Percentiles rank a stretch among this genome's conserved stretches.
phyloP scores from a whole-genome alignment of 2,329 filamentous ascomycete species.

The Diaporthe citrichinensis region DNA sequence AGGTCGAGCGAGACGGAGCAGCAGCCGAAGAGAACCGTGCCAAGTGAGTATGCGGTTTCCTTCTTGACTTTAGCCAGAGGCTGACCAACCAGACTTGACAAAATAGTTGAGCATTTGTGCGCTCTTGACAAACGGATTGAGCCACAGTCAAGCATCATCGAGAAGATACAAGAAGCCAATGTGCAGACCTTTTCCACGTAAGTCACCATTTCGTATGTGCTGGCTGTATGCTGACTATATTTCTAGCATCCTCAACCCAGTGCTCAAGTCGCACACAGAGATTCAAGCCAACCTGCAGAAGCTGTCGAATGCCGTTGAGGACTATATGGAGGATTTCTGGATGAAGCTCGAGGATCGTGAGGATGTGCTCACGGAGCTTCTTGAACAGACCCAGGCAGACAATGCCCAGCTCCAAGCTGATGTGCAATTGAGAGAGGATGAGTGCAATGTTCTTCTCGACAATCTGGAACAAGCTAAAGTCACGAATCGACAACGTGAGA shows the following conservation, averaged over 20 bases:
- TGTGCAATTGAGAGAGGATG: slow-evolving; percentile 7
- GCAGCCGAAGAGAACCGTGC: slow-evolving; percentile 24
- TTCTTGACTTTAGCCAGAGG: not conserved
- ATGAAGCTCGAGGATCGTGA: slow-evolving; percentile 39
- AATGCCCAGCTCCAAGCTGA: slow-evolving; percentile 16
- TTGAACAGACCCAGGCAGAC: slow-evolving; percentile 19
- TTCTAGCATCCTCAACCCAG: slow-evolving; percentile 28
- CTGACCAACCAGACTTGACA: slow-evolving; percentile 37
- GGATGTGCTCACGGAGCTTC: slow-evolving; percentile 30
- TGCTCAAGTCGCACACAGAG: slow-evolving; percentile 29
- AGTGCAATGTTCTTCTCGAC: not conserved
- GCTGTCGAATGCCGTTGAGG: slow-evolving; percentile 12
- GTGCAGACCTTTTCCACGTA: slow-evolving; percentile 27
- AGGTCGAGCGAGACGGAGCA: slow-evolving; percentile 39
- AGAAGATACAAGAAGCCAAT: slow-evolving; percentile 34
- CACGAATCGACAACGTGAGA: not conserved
- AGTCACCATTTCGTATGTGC: not conserved
- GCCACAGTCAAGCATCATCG: slow-evolving; percentile 11
- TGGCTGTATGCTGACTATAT: not conserved
- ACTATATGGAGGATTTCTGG: slow-evolving; percentile 37
- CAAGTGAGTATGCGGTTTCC: slow-evolving; percentile 24
- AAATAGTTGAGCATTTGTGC: slow-evolving; percentile 18
- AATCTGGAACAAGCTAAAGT: not conserved
- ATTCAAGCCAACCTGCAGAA: slow-evolving; percentile 24
- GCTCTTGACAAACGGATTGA: not conserved